These are phyloP conservation scores for Psilocybe sp. DNA, from an alignment of 768 basidiomycete species.

Conservation along the genomic window DNA sequence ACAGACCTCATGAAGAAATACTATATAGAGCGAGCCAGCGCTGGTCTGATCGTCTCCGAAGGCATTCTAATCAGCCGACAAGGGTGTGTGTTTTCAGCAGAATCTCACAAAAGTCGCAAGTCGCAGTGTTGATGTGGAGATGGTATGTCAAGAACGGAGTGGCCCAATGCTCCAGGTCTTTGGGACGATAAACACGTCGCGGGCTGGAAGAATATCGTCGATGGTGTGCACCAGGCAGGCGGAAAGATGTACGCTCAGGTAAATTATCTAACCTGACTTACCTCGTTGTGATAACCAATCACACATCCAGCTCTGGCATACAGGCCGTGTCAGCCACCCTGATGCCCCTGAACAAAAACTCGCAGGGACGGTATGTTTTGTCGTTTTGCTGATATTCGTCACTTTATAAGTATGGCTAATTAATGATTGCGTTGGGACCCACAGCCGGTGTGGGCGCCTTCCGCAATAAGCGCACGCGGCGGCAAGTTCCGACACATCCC, in stretches of 20 bases:
- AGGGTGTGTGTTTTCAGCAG: conserved; percentile 19
- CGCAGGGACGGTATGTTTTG: conserved; percentile 26
- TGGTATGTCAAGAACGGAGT: conserved; percentile 25
- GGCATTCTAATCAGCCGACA: conserved; percentile 28
- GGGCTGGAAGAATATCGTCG: conserved; percentile 36
- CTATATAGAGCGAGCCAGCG: conserved; percentile 31
- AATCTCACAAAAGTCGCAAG: not conserved
- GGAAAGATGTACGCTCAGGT: conserved; percentile 34
- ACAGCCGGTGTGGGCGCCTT: conserved; percentile 41
- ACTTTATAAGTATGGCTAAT: too few relatives aligned
- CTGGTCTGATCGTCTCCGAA: conserved; percentile 33
- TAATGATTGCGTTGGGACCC: not conserved
- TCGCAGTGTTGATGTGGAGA: not conserved
- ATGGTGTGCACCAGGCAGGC: conserved; percentile 37
- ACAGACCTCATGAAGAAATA: conserved; percentile 31
- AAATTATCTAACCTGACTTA: conserved; percentile 1
- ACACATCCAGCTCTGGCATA: not conserved
- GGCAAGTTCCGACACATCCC: conserved; percentile 36
- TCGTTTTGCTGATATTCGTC: not conserved
- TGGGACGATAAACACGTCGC: conserved; percentile 33
- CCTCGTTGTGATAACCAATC: not conserved
- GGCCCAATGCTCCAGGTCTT: conserved; percentile 34
- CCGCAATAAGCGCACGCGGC: conserved; percentile 35
- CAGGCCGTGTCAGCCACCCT: conserved; percentile 32
- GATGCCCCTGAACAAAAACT: conserved; percentile 35